Conservation (phyloP, 23 red algal genomes). For the Gracilaria caudata region DNA sequence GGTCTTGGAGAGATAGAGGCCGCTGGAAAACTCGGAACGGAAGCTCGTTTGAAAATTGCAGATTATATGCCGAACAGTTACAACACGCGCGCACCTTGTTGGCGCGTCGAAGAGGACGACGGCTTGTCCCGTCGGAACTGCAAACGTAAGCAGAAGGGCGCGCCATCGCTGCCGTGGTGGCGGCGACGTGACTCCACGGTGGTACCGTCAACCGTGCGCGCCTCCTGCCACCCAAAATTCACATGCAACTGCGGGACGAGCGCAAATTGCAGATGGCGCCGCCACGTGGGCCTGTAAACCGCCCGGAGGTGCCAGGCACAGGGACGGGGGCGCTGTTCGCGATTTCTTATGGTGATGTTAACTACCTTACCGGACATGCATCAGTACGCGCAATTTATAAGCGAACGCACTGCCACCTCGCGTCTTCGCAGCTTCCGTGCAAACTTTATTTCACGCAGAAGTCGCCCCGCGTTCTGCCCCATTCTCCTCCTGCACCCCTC, state of each 20-base stretch:
- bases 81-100: not conserved
- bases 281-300: constrained; percentile 19
- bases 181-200: not conserved
- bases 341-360: not conserved
- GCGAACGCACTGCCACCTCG: not conserved
- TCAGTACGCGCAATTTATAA: not conserved
- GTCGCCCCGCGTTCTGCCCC: not conserved
- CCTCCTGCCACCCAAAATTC: constrained; percentile 4
- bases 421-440: not conserved
- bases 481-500: not conserved
- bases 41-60: too few relatives aligned
- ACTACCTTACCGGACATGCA: not conserved
- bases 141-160: too few relatives aligned
- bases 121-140: too few relatives aligned
- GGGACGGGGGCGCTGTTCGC: not conserved
- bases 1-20: too few relatives aligned
- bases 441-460: not conserved
- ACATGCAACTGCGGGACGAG: not conserved
- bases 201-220: not conserved
- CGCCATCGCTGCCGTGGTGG: not conserved
- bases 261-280: not conserved
- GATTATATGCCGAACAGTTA: too few relatives aligned
- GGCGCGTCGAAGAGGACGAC: not conserved
- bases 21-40: too few relatives aligned
- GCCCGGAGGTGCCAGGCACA: not conserved